Evolutionary conservation across 2,329 filamentous ascomycete genomes (phyloP).

Genomic region (Celoporthe dispersa): DNA sequence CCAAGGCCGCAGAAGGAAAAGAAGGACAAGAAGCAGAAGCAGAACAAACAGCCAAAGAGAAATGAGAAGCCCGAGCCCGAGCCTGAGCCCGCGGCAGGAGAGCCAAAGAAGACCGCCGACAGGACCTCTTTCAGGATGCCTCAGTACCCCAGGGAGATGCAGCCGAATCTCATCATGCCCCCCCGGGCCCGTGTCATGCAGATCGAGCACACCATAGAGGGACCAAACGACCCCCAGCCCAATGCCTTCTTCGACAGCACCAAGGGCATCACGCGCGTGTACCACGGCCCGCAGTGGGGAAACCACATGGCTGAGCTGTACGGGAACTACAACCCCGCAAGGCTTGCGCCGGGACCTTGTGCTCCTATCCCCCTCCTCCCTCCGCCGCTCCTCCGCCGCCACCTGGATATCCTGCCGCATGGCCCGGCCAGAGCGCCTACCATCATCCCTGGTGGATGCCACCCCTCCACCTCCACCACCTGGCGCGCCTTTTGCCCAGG

Average conservation of each 20-base stretch:
- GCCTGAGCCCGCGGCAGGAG: constrained; percentile 21
- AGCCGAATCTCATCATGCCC: constrained; percentile 53
- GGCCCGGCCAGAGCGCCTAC: not conserved
- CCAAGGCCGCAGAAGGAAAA: constrained; percentile 28
- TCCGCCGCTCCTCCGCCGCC: not conserved
- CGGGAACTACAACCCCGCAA: constrained; percentile 22
- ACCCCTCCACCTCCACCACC: not conserved
- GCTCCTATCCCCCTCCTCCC: not conserved
- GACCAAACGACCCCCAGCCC: constrained; percentile 56
- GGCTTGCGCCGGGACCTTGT: constrained; percentile 1
- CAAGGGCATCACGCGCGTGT: constrained; percentile 58
- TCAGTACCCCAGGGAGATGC: constrained; percentile 30
- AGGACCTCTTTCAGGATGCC: constrained; percentile 26
- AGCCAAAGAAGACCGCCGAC: constrained; percentile 28
- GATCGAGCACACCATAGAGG: constrained; percentile 60
- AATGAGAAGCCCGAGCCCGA: constrained; percentile 19
- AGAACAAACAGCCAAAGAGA: constrained; percentile 2
- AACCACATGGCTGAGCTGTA: constrained; percentile 54
- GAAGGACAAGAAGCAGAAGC: constrained; percentile 17
- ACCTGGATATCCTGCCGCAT: not conserved
- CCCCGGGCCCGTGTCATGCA: constrained; percentile 55
- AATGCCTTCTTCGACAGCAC: constrained; percentile 64
- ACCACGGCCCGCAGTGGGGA: constrained; percentile 61
- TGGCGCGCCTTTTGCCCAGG: not conserved
- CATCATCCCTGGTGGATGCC: not conserved